A percentile compares a stretch with the other conserved stretches of the same genome.
Conservation (phyloP, 495 filamentous ascomycete genomes). For the Neurospora terricola region DNA sequence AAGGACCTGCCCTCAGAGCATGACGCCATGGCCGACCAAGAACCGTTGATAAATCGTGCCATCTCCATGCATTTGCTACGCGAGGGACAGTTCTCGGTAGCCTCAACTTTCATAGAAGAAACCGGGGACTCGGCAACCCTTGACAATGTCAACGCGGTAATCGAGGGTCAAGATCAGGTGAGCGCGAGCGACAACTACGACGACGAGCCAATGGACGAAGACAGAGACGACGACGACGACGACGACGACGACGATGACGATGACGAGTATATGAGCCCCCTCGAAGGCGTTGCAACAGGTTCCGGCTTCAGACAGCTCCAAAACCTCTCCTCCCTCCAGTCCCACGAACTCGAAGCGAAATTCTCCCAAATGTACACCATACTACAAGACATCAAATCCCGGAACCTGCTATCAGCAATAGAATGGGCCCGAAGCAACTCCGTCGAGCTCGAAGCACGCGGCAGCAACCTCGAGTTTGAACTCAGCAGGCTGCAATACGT, state of each 20-base stretch:
- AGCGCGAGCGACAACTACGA: not conserved
- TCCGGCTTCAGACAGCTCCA: constrained; percentile 13
- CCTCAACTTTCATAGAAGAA: constrained; percentile 69
- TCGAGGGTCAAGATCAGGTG: constrained; percentile 8
- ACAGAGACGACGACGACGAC: not conserved
- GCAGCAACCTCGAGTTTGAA: constrained; percentile 91
- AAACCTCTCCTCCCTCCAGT: constrained; percentile 49
- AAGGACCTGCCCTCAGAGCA: constrained; percentile 70
- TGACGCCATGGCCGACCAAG: constrained; percentile 69
- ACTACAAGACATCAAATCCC: constrained; percentile 60
- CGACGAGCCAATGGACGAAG: constrained; percentile 23
- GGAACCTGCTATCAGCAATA: constrained; percentile 74
- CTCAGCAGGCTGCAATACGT: constrained; percentile 79
- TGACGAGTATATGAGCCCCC: not conserved
- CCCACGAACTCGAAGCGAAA: constrained; percentile 57
- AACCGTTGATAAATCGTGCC: constrained; percentile 74
- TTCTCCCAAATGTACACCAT: constrained; percentile 90
- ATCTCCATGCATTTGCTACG: constrained; percentile 94
- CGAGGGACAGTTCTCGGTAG: constrained; percentile 86
- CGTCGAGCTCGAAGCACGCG: constrained; percentile 61
- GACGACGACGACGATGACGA: not conserved
- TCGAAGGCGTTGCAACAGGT: not conserved
- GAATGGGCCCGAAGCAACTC: constrained; percentile 70
- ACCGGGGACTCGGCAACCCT: constrained; percentile 21
- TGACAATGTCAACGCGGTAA: constrained; percentile 20